A percentile compares a stretch with the other conserved stretches of the same genome.
Conservation (phyloP, 192 early-diverging fungal species). For the Coemansia sp. region DNA sequence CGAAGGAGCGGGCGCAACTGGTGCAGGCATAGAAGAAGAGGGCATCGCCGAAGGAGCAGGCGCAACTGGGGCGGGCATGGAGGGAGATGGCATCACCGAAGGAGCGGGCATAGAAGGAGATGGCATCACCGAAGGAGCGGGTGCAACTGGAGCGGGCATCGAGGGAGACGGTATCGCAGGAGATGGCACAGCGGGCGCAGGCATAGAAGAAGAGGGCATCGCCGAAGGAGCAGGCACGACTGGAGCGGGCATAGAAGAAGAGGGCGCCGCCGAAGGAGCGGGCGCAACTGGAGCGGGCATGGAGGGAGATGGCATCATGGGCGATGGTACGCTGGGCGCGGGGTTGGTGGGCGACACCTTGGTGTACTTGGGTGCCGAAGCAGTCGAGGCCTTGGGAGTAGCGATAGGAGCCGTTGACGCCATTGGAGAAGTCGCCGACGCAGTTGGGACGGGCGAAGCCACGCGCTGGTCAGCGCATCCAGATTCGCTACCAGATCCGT, state of each 20-base stretch:
- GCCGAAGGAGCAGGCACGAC: neutral
- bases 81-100: slow-evolving; percentile 8
- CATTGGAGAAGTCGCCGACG: neutral
- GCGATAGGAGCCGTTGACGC: neutral
- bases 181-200: slow-evolving; percentile 5
- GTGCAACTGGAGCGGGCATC: no score
- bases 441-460: neutral
- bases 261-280: no score
- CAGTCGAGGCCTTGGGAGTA: neutral
- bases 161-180: neutral
- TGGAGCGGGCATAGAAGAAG: neutral
- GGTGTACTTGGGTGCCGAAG: slow-evolving; percentile 16
- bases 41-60: neutral
- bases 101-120: neutral
- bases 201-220: slow-evolving; percentile 2
- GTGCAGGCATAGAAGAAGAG: neutral
- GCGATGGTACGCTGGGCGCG: slow-evolving; percentile 3
- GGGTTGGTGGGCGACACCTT: slow-evolving; percentile 4
- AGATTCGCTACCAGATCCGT: slow-evolving; percentile 20
- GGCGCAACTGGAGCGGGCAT: neutral
- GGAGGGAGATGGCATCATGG: slow-evolving; percentile 4
- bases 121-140: no score
- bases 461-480: slow-evolving; percentile 22
- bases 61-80: slow-evolving; percentile 4
- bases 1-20: slow-evolving; percentile 5